These are phyloP conservation scores for Tilletiopsis washingtonensis DNA, from an alignment of 1,284 basidiomycete genomes.

Conservation along the genomic window DNA sequence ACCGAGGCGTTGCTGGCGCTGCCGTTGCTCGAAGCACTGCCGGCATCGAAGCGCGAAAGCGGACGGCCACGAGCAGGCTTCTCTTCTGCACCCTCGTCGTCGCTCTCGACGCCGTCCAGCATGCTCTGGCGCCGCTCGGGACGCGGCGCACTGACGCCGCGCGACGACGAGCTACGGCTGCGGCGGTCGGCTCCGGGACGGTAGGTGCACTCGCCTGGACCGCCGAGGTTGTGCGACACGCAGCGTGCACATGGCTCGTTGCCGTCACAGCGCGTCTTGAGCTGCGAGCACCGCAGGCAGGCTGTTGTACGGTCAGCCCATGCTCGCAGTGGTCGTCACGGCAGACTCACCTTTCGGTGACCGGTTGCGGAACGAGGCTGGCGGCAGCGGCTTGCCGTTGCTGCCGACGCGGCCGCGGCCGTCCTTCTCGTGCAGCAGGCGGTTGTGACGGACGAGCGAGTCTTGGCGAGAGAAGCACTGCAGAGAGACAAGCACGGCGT, in stretches of 20 bases:
- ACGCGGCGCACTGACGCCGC: not conserved
- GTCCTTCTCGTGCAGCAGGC: slow-evolving; percentile 4
- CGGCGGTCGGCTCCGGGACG: not conserved
- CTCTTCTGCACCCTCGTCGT: not conserved
- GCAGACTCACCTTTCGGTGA: not conserved
- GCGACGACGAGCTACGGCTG: not conserved
- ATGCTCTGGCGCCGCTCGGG: not conserved
- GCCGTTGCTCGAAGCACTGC: not conserved
- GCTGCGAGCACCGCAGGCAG: slow-evolving; percentile 1
- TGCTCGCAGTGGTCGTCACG: not conserved
- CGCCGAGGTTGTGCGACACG: not conserved
- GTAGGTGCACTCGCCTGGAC: not conserved
- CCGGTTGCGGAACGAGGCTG: not conserved
- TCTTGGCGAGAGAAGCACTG: slow-evolving; percentile 6
- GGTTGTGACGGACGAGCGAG: slow-evolving; percentile 6
- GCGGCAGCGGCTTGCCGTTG: not conserved
- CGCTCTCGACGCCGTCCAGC: not conserved
- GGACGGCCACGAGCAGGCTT: not conserved
- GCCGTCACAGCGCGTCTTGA: slow-evolving; percentile 4
- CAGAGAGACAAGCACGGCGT: not conserved
- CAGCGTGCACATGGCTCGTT: slow-evolving; percentile 6
- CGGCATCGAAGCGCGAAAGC: not conserved
- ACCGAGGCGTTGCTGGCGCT: not conserved
- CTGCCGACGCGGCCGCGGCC: not conserved
- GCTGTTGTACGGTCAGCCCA: not conserved